These are phyloP conservation scores for Quercus berberidifolia DNA, from an alignment of 306 rosid genomes.

Conservation along the genomic window DNA sequence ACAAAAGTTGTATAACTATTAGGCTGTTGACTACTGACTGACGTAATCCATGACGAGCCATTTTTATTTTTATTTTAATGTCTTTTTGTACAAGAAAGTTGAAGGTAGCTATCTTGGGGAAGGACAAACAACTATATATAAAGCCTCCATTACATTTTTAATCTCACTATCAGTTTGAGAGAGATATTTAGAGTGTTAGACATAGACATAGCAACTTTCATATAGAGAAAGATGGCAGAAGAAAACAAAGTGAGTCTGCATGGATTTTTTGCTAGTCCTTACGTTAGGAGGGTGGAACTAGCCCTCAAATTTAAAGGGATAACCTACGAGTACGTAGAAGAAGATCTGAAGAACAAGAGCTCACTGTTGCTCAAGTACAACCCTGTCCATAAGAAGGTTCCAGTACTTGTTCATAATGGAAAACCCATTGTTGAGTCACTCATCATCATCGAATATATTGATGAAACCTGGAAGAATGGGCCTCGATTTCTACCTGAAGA, in stretches of 20 bases:
- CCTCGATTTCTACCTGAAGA: constrained; percentile 23
- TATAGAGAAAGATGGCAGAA: constrained; percentile 21
- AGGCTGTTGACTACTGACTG: neutral
- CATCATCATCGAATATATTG: constrained; percentile 31
- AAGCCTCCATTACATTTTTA: neutral
- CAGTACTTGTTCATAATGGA: constrained; percentile 30
- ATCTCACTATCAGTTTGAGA: neutral
- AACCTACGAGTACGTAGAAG: constrained; percentile 19
- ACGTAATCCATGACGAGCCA: neutral
- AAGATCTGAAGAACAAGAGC: constrained; percentile 31
- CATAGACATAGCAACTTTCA: too few species aligned
- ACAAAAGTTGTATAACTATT: neutral
- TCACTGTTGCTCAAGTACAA: constrained; percentile 15
- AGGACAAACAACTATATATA: neutral
- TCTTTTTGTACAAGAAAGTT: neutral
- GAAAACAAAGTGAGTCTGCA: constrained; percentile 17
- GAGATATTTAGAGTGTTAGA: neutral
- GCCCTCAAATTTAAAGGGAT: constrained; percentile 29
- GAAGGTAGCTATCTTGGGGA: neutral
- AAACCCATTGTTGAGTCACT: constrained; percentile 28
- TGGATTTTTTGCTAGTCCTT: constrained; percentile 25
- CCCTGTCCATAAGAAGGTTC: constrained; percentile 31
- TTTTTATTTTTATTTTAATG: neutral
- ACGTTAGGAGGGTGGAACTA: constrained; percentile 26
- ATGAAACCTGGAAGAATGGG: constrained; percentile 27